These are phyloP conservation scores for Russula earlei DNA, from an alignment of 768 basidiomycete species.

Conservation along the genomic window DNA sequence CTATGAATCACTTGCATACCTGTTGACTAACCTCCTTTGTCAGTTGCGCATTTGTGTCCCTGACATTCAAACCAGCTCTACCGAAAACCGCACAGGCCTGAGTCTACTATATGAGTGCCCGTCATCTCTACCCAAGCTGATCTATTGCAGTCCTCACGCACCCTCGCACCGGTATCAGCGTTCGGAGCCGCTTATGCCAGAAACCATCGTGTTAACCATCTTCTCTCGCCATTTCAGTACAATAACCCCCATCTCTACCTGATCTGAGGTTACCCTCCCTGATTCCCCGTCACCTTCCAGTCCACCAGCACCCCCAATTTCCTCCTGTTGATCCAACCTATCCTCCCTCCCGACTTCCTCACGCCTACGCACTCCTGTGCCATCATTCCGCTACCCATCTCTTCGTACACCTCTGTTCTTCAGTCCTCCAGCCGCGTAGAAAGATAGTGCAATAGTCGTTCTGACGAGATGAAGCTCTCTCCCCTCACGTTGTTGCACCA, in stretches of 20 bases:
- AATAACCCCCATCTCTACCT: conserved; percentile 43
- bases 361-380: conserved; percentile 56
- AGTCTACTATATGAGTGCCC: not conserved
- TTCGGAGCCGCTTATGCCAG: conserved; percentile 24
- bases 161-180: conserved; percentile 26
- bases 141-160: conserved; percentile 25
- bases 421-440: not conserved
- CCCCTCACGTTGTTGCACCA: conserved; percentile 29
- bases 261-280: conserved; percentile 60
- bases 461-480: conserved; percentile 30
- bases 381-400: conserved; percentile 34
- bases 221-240: conserved; percentile 31
- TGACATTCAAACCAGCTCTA: not conserved
- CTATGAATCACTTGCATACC: not conserved
- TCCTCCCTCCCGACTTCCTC: conserved; percentile 45
- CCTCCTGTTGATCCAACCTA: conserved; percentile 24
- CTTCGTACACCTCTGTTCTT: not conserved
- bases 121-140: conserved; percentile 2
- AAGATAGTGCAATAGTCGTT: not conserved
- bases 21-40: not conserved
- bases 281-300: conserved; percentile 48
- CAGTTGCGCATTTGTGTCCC: not conserved
- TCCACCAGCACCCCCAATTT: conserved; percentile 25
- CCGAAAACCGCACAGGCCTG: not conserved
- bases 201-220: conserved; percentile 17